A percentile compares a stretch with the other conserved stretches of the same genome.
phyloP scores from a whole-genome alignment of 495 filamentous ascomycete genomes.

The Penicillium manginii region DNA sequence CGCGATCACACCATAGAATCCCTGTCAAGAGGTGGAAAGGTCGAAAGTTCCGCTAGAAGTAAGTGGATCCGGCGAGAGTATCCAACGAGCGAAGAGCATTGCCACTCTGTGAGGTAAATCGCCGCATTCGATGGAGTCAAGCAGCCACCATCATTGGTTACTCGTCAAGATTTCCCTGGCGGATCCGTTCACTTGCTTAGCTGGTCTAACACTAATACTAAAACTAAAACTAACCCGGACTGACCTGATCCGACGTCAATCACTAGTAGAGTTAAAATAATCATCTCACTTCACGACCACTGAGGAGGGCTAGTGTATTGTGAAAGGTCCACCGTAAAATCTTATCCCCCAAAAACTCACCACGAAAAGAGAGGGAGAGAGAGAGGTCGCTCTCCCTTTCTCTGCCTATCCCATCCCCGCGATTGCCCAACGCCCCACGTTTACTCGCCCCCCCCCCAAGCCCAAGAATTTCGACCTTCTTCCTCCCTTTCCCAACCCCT shows the following conservation, averaged over 20 bases:
- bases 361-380: neutral
- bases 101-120: constrained; percentile 3
- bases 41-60: neutral
- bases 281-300: too few relatives aligned
- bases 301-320: too few relatives aligned
- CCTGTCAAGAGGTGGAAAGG: neutral
- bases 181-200: neutral
- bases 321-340: neutral
- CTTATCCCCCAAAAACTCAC: neutral
- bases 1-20: constrained; percentile 5
- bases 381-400: too few relatives aligned
- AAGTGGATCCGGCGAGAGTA: constrained; percentile 3
- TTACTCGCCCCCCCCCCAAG: neutral
- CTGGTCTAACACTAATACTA: neutral
- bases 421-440: constrained; percentile 21
- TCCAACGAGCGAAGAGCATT: neutral
- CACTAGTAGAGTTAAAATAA: neutral
- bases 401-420: constrained; percentile 12
- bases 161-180: constrained; percentile 14
- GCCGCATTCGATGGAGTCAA: constrained; percentile 1
- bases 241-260: constrained; percentile 9
- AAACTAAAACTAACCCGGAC: neutral
- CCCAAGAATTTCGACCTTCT: constrained; percentile 19
- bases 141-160: constrained; percentile 3
- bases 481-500: constrained; percentile 5